Conservation (phyloP, 1,139 yeast genomes). For the Suhomyces yuchorum region DNA sequence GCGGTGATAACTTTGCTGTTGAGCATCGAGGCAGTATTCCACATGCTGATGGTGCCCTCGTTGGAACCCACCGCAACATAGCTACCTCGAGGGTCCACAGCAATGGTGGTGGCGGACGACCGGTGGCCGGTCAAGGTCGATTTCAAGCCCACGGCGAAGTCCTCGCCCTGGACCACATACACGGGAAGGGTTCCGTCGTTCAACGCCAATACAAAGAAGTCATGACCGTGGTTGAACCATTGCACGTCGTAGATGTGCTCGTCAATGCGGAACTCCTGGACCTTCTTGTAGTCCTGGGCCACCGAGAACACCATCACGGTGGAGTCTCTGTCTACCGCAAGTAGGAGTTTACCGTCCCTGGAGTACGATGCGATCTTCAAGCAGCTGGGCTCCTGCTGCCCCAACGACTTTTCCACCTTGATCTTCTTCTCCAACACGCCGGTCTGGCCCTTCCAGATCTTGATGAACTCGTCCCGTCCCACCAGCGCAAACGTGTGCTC, state of each 20-base stretch:
- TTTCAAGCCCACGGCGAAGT: conserved; percentile 13
- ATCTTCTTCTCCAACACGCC: conserved; percentile 41
- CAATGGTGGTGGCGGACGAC: conserved; percentile 52
- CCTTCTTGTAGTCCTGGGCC: conserved; percentile 26
- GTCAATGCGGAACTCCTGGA: conserved; percentile 26
- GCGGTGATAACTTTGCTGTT: conserved; percentile 46
- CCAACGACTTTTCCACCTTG: conserved; percentile 25
- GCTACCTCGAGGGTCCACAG: conserved; percentile 60
- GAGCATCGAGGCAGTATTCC: conserved; percentile 53
- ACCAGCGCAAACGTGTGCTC: conserved; percentile 59
- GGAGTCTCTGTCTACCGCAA: conserved; percentile 48
- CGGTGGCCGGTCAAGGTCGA: conserved; percentile 50
- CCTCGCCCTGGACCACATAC: conserved; percentile 19
- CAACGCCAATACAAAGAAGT: conserved; percentile 40
- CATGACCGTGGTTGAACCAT: conserved; percentile 34
- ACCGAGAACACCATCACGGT: conserved; percentile 32
- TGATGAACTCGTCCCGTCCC: conserved; percentile 55
- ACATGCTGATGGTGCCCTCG: conserved; percentile 69
- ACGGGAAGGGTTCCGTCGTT: conserved; percentile 39
- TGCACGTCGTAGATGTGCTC: conserved; percentile 38
- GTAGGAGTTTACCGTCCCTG: conserved; percentile 54
- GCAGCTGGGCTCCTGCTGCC: conserved; percentile 15
- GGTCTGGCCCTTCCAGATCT: conserved; percentile 56
- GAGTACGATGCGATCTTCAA: conserved; percentile 48
- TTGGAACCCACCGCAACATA: conserved; percentile 62